Conservation (phyloP, 768 basidiomycete genomes). For the Rubroboletus pulcherrimus region DNA sequence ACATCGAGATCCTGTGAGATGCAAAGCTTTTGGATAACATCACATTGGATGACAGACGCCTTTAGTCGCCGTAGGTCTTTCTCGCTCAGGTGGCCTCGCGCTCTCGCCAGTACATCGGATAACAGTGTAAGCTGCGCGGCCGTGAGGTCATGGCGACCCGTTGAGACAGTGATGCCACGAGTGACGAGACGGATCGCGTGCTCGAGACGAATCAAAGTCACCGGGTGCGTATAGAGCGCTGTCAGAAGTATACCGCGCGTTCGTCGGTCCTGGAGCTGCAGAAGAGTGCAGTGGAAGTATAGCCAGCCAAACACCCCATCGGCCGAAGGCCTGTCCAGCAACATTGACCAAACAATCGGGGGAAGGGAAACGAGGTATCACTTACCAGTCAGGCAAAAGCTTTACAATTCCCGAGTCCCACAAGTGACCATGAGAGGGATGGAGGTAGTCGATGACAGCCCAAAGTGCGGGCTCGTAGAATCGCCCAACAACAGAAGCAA, state of each 20-base stretch:
- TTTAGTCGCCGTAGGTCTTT: conserved; percentile 38
- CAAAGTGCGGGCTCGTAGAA: conserved; percentile 42
- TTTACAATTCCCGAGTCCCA: conserved; percentile 35
- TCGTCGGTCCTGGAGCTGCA: conserved; percentile 16
- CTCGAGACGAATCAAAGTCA: conserved; percentile 32
- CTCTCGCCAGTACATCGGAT: conserved; percentile 33
- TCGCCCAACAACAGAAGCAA: conserved; percentile 37
- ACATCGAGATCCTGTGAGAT: conserved; percentile 24
- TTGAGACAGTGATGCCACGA: conserved; percentile 31
- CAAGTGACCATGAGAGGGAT: conserved; percentile 40
- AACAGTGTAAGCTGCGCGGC: conserved; percentile 38
- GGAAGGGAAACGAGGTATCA: neutral
- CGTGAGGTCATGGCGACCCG: conserved; percentile 20
- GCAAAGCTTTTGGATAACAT: conserved; percentile 35
- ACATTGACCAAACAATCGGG: neutral
- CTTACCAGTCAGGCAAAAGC: conserved; percentile 28
- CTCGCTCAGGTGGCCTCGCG: conserved; percentile 25
- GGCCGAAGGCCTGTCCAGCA: conserved; percentile 6
- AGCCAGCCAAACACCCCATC: conserved; percentile 41
- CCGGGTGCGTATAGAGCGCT: conserved; percentile 25
- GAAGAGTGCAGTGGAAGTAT: conserved; percentile 35
- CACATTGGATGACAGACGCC: conserved; percentile 36
- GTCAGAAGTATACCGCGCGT: conserved; percentile 36
- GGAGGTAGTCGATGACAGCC: conserved; percentile 41
- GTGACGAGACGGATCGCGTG: conserved; percentile 36